Conservation (phyloP, 1,284 basidiomycete genomes). For the Megacollybia platyphylla region DNA sequence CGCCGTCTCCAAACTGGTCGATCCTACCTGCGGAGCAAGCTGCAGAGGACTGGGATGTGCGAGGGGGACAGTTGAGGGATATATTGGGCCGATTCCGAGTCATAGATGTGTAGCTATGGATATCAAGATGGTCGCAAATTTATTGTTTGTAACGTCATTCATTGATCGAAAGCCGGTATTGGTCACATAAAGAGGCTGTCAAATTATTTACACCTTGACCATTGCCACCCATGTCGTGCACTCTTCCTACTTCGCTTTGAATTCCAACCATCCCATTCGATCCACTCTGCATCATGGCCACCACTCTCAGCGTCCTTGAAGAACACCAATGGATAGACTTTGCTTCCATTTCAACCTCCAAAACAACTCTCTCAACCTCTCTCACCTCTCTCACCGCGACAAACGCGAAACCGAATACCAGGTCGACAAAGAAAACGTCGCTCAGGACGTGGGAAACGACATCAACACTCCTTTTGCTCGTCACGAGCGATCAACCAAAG, state of each 20-base stretch:
- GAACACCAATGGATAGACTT: not conserved
- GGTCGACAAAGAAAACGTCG: not conserved
- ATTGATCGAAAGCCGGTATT: too few species aligned
- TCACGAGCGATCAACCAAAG: not conserved
- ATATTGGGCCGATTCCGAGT: too few species aligned
- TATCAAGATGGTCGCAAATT: too few species aligned
- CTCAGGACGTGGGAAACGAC: too few species aligned
- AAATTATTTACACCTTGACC: too few species aligned
- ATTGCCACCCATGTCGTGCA: too few species aligned
- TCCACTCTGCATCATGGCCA: not conserved
- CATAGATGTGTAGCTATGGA: too few species aligned
- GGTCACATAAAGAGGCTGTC: too few species aligned
- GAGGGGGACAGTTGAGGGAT: too few species aligned
- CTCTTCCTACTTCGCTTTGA: not conserved
- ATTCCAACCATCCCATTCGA: not conserved
- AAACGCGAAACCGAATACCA: not conserved
- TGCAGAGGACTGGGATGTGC: constrained; percentile 1
- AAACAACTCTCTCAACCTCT: not conserved
- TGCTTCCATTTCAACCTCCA: not conserved
- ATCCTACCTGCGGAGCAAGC: constrained; percentile 12
- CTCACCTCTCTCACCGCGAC: not conserved
- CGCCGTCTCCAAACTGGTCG: constrained; percentile 68
- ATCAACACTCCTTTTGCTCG: not conserved
- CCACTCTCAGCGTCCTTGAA: not conserved
- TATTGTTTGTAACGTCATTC: too few species aligned